Evolutionary conservation across 2,329 filamentous ascomycete genomes (phyloP).

Genomic region (Fusarium sp.): DNA sequence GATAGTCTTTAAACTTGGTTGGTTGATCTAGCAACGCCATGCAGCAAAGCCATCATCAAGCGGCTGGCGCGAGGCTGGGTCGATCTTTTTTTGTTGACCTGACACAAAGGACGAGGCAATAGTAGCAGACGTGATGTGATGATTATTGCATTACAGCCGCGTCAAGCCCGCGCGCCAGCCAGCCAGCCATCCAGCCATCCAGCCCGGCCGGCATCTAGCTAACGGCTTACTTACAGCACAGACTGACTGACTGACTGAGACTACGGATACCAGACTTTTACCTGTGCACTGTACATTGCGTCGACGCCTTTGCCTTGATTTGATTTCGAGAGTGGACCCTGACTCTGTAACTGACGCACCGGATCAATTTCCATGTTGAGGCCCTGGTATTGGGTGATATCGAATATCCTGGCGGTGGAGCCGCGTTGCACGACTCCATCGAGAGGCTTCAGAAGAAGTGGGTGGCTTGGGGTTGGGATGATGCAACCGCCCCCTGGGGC

Average conservation of each 20-base stretch:
- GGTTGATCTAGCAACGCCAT: constrained; percentile 24
- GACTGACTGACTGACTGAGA: no score
- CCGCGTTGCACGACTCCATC: constrained; percentile 18
- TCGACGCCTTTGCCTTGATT: constrained; percentile 33
- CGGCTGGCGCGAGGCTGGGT: constrained; percentile 25
- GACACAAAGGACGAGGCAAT: no score
- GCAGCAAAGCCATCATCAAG: constrained; percentile 1
- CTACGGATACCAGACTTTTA: no score
- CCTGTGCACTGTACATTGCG: constrained; percentile 34
- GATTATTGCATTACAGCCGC: constrained; percentile 32
- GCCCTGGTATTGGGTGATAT: constrained; percentile 37
- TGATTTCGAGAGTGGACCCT: constrained; percentile 17
- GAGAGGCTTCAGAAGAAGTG: constrained; percentile 28
- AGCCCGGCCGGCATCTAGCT: not conserved
- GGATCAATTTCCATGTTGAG: constrained; percentile 43
- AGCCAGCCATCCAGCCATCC: not conserved
- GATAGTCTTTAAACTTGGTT: constrained; percentile 23
- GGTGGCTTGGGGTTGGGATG: constrained; percentile 43
- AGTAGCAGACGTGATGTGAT: not conserved
- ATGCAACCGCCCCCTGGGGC: constrained; percentile 46
- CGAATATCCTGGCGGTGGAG: constrained; percentile 33
- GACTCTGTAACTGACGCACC: constrained; percentile 41
- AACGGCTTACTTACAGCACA: no score
- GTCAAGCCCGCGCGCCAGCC: constrained; percentile 17
- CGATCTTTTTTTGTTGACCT: constrained; percentile 7